Evolutionary conservation across 2,329 filamentous ascomycete genomes (phyloP), one percentile per base, ranked within the genome.

Genomic region (Pestalotiopsis sp.): DNA sequence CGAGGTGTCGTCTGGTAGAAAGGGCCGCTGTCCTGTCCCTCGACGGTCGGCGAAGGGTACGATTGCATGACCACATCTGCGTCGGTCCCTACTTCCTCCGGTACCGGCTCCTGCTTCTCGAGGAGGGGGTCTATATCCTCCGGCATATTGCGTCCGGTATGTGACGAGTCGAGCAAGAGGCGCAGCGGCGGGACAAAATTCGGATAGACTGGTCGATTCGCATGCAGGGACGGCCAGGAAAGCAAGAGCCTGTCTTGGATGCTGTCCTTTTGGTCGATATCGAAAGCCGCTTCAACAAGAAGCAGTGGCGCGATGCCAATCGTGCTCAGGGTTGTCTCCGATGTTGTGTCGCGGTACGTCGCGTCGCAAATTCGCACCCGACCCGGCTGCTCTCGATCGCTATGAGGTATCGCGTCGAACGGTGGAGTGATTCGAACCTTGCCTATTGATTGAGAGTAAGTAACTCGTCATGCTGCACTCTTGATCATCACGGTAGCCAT

Each of bases 31-130:
- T 84, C 83, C 69, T 82, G 79, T 2, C 73, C 78, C 66, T 86
- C 83, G 9, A 79, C 79, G 20, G 79, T 78, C 3, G 84, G 82
- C 6, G 83, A 84, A 11, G 84, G 81, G 70, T 85, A 86, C 48
- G 80, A 76, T 59, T 77, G 78, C 69, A 79, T 80, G 52, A 82
- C 72, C 67, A 65, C 66, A 61, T 76, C 72, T 58, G 38, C 35
- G 14, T 62, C 67, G 22, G 58, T 14, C n/a, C 39, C 60, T 4
- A 66, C 57, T 17, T 71, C 69, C 40, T 69, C 70, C 64, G 64
- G 62, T 20, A 73, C 70, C 30, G 73, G 66, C 56, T 75, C 76
- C 20, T 68, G 66, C 60, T 71, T 72, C 56, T 72, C 70, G 62
- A 75, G 71, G 68, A 73, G 69, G 5, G 76, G 71, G 66, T 75